Conservation (phyloP, 257 asterid genomes). For the Salvia hispanica region DNA sequence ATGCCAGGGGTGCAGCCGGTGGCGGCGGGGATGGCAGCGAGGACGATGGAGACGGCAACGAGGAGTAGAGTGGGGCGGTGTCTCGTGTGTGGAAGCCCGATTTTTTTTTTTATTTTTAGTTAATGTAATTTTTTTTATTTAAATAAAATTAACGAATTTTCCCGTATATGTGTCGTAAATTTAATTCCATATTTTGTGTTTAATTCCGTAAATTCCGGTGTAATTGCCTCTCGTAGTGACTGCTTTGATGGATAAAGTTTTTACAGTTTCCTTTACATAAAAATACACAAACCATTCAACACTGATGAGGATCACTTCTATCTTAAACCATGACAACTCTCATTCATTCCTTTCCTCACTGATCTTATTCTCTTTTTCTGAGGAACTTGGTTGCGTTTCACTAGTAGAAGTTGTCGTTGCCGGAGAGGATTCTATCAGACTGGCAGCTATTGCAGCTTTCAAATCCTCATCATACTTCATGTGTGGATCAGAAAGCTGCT, state of each 20-base stretch:
- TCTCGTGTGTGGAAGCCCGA: too few species aligned
- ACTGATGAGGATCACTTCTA: not conserved
- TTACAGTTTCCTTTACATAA: slow-evolving; percentile 27
- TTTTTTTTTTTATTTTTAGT: too few species aligned
- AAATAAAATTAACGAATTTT: too few species aligned
- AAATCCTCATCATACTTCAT: slow-evolving; percentile 61
- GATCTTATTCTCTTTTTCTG: slow-evolving; percentile 37
- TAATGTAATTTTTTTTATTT: too few species aligned
- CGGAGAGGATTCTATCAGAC: slow-evolving; percentile 63
- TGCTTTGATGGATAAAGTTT: not conserved
- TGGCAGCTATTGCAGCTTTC: slow-evolving; percentile 96
- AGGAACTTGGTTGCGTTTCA: slow-evolving; percentile 35
- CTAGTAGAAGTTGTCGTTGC: too few species aligned
- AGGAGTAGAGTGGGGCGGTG: too few species aligned
- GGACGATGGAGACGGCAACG: too few species aligned
- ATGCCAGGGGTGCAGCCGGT: too few species aligned
- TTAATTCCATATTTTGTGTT: too few species aligned
- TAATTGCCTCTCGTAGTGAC: not conserved
- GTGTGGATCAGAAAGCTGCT: slow-evolving; percentile 34
- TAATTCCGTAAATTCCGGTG: too few species aligned
- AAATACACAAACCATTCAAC: slow-evolving; percentile 19
- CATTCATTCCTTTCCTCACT: slow-evolving; percentile 31
- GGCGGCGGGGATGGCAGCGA: too few species aligned
- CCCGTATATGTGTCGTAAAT: too few species aligned
- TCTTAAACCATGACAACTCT: slow-evolving; percentile 22